Evolutionary conservation across 31 red algal species (phyloP).

Genomic region (Porphyra umbilicalis): DNA sequence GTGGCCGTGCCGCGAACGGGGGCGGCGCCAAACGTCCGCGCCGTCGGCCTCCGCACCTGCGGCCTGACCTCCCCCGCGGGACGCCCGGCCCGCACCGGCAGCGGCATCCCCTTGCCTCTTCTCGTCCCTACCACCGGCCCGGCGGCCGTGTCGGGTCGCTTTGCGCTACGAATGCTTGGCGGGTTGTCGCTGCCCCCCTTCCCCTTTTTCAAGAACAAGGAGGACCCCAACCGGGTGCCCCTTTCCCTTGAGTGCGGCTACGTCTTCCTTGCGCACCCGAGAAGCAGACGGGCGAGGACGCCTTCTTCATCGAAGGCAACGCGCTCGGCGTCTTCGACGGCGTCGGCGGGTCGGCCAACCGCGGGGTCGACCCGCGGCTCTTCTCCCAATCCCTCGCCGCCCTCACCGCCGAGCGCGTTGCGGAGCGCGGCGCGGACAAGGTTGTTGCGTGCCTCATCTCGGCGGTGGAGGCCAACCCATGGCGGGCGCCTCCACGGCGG

Average conservation of each 20-base stretch:
- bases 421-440: conserved; percentile 27
- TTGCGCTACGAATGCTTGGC: neutral
- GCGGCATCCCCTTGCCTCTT: neutral
- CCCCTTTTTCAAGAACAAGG: neutral
- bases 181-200: neutral
- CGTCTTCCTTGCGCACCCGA: conserved; percentile 73
- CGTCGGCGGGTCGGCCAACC: conserved; percentile 71
- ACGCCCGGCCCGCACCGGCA: neutral
- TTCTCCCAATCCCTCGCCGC: conserved; percentile 75
- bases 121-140: neutral
- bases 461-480: conserved; percentile 50
- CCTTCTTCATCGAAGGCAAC: conserved; percentile 76
- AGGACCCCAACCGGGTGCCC: neutral
- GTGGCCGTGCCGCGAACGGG: neutral
- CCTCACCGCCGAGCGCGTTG: conserved; percentile 41
- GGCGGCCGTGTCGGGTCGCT: neutral
- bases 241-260: conserved; percentile 32
- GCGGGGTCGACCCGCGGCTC: conserved; percentile 77
- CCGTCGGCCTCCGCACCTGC: neutral
- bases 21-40: neutral
- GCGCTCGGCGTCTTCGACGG: conserved; percentile 95
- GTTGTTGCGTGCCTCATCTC: conserved; percentile 49
- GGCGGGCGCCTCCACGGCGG: conserved; percentile 80
- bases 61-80: neutral
- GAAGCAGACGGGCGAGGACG: conserved; percentile 95